Evolutionary conservation across 2,329 filamentous ascomycete genomes (phyloP).

Genomic region (Calonectria henricotiae): DNA sequence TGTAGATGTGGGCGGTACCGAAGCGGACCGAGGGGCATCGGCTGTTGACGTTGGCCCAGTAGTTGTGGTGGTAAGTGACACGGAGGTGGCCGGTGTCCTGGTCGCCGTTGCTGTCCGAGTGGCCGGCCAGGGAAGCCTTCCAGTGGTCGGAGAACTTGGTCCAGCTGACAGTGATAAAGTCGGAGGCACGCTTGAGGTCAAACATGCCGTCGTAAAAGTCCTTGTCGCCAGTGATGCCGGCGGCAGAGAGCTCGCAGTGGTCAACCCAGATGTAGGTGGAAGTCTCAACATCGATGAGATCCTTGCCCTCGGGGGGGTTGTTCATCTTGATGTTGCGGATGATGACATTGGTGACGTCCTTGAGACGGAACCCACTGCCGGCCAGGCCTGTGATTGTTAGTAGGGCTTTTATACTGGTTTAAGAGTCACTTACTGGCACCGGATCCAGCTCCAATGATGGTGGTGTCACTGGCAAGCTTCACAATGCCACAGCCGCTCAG

Average conservation of each 20-base stretch:
- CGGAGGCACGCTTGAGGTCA: constrained; percentile 72
- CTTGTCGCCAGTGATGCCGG: constrained; percentile 69
- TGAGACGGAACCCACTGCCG: constrained; percentile 64
- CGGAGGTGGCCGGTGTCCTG: constrained; percentile 72
- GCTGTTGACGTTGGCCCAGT: constrained; percentile 71
- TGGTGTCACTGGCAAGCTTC: constrained; percentile 65
- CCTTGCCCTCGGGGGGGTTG: constrained; percentile 62
- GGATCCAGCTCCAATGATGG: constrained; percentile 65
- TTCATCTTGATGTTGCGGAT: constrained; percentile 68
- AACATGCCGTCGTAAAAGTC: constrained; percentile 76
- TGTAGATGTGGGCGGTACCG: constrained; percentile 73
- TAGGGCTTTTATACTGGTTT: background rate
- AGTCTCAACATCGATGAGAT: constrained; percentile 63
- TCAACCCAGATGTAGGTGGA: constrained; percentile 71
- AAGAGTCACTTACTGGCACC: constrained; percentile 51
- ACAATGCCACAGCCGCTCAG: constrained; percentile 61
- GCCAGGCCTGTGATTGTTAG: constrained; percentile 46
- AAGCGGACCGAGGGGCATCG: constrained; percentile 67
- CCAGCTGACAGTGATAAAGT: constrained; percentile 65
- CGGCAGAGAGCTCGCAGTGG: constrained; percentile 69
- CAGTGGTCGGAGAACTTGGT: constrained; percentile 63
- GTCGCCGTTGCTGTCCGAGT: constrained; percentile 67
- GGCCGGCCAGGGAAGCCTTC: constrained; percentile 74
- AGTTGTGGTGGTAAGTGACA: constrained; percentile 73
- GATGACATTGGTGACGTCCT: constrained; percentile 66